Conservation (phyloP, 1,139 yeast species). For the Blastobotrys persicus region DNA sequence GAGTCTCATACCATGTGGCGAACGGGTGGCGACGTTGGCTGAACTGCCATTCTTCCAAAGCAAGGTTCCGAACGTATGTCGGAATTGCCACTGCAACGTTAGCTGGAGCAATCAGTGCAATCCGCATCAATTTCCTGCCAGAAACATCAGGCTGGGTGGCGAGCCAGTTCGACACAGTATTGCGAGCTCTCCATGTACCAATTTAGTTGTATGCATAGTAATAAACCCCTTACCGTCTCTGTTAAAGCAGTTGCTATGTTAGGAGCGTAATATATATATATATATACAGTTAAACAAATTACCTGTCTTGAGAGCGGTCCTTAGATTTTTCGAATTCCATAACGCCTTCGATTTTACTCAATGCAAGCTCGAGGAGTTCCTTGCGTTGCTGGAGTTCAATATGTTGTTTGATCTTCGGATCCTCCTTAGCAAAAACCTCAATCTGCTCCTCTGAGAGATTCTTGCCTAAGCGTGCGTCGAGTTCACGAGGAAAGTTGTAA, state of each 20-base stretch:
- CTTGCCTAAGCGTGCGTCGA: slow-evolving; percentile 70
- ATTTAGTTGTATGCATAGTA: no score
- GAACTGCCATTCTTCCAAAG: slow-evolving; percentile 15
- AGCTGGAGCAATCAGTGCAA: slow-evolving; percentile 16
- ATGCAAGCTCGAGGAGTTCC: slow-evolving; percentile 79
- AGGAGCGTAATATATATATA: no score
- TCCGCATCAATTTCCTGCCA: slow-evolving; percentile 21
- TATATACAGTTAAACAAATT: no score
- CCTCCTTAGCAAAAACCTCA: slow-evolving; percentile 90
- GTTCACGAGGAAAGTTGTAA: slow-evolving; percentile 91
- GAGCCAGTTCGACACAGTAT: slow-evolving; percentile 21
- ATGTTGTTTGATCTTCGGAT: slow-evolving; percentile 84
- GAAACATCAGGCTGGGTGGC: slow-evolving; percentile 28
- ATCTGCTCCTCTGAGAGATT: slow-evolving; percentile 70
- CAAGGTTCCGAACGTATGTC: neutral
- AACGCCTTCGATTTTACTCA: slow-evolving; percentile 83
- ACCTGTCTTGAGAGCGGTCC: neutral
- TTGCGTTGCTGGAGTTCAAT: slow-evolving; percentile 92
- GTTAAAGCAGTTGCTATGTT: no score
- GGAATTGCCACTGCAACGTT: neutral
- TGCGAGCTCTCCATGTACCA: slow-evolving; percentile 7
- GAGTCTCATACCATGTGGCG: slow-evolving; percentile 42
- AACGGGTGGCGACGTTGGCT: slow-evolving; percentile 44
- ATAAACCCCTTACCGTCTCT: no score
- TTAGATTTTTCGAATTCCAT: slow-evolving; percentile 62